Evolutionary conservation across 2,329 filamentous ascomycete genomes (phyloP), one percentile per base, ranked within the genome.

Genomic region (Chrysoporthe cubensis): DNA sequence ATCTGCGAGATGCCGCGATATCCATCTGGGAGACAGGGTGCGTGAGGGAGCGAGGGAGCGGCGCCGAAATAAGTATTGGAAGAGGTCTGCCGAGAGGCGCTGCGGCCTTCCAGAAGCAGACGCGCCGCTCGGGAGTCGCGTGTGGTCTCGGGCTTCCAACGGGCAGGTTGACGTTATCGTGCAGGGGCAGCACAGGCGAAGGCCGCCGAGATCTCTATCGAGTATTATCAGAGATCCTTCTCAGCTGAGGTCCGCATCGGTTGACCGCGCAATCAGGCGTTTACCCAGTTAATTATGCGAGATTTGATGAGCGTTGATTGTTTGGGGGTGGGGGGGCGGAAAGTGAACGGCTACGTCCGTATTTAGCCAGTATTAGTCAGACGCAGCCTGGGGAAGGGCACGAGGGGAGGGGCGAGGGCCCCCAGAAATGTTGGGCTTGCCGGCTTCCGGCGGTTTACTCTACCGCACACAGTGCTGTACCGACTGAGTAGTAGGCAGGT

Each of bases 21-120:
- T 21, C 50, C 50, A 16, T 54, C 11, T 16, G 7, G 48, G 18
- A 44, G 3, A 34, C n/a, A 7, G n/a, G 13, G 40, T n/a, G 40
- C 18, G 14, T 44, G 50, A 34, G 26, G 34, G 13, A 34, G 40
- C 50, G 26, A 37, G 52, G 62, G n/a, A 64, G 37, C 11, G 21
- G 14, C 2, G 32, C 7, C 40, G 37, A 57, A 37, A 54, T 52
- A 57, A 37, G 43, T 52, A 63, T 9, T 56, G 61, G n/a, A 43
- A 64, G 14, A 14, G 11, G 14, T 11, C 21, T 56, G 34, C 62
- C 62, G 62, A 56, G n/a, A 32, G 48, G 46, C 18, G 40, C n/a
- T 56, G 2, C 44, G 62, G 50, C 62, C 62, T 64, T 64, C 62
- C 62, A 32, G 40, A 64, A 64, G 50, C 37, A 64, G 62, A 57